A percentile compares a stretch with the other conserved stretches of the same genome.
Evolutionary conservation across 495 filamentous ascomycete genomes (phyloP).

Genomic region (Lepraria neglecta): DNA sequence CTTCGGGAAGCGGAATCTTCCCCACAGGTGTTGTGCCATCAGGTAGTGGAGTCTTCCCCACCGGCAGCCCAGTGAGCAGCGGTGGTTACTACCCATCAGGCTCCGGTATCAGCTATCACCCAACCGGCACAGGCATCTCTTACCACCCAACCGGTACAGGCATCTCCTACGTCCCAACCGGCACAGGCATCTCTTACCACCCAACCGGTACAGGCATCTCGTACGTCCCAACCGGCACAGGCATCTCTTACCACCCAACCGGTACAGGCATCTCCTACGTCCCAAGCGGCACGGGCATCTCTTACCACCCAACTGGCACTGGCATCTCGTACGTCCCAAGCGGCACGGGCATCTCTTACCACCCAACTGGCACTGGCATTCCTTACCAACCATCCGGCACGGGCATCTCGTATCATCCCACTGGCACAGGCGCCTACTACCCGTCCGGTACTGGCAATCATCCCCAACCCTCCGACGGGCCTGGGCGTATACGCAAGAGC

Average conservation of each 20-base stretch:
- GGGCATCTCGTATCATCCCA: neutral
- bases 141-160: too few species aligned
- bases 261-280: too few species aligned
- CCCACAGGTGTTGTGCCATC: constrained; percentile 4
- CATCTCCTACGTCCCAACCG: too few species aligned
- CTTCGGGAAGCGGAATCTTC: neutral
- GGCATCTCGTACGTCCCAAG: too few species aligned
- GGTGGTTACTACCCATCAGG: too few species aligned
- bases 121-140: too few species aligned
- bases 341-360: too few species aligned
- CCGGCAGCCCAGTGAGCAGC: constrained; percentile 1
- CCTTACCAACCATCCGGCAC: neutral
- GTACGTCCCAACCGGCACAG: too few species aligned
- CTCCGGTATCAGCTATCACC: too few species aligned
- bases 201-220: neutral
- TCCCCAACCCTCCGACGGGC: neutral
- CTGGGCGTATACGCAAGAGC: neutral
- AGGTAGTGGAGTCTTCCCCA: neutral
- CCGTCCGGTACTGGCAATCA: constrained; percentile 2
- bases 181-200: too few species aligned
- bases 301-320: neutral
- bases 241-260: too few species aligned
- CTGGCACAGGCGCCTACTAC: constrained; percentile 1
- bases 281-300: neutral
- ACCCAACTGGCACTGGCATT: too few species aligned